Evolutionary conservation across 2,329 filamentous ascomycete species (phyloP).

Genomic region (Claviceps pazoutovae): DNA sequence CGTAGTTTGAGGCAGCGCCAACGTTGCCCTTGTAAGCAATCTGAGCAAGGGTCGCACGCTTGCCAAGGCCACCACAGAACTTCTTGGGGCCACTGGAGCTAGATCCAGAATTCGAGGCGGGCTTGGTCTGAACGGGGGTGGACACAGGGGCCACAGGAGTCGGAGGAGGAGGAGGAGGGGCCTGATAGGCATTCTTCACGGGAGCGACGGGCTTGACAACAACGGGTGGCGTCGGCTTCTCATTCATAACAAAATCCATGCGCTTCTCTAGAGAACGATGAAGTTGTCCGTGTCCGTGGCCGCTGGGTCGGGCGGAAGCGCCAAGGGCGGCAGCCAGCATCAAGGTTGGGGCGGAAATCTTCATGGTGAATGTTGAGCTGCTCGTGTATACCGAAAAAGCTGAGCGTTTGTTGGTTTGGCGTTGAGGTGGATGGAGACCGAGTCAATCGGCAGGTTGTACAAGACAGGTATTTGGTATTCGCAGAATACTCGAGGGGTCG

Average conservation of each 20-base stretch:
- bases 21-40: slow-evolving; percentile 35
- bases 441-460: slow-evolving; percentile 2
- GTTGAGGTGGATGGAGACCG: background rate
- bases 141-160: background rate
- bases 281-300: slow-evolving; percentile 21
- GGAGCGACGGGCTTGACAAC: slow-evolving; percentile 7
- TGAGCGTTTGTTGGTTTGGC: background rate
- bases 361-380: slow-evolving; percentile 20
- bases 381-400: background rate
- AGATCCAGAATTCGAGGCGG: slow-evolving; percentile 8
- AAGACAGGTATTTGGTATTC: slow-evolving; percentile 4
- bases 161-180: background rate
- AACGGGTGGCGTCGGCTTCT: slow-evolving; percentile 15
- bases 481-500: slow-evolving; percentile 7
- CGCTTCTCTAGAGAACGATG: slow-evolving; percentile 19
- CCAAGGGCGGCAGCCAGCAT: slow-evolving; percentile 27
- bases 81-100: slow-evolving; percentile 10
- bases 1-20: slow-evolving; percentile 26
- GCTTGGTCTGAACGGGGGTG: background rate
- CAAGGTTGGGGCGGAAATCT: slow-evolving; percentile 24
- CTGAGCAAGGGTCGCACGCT: slow-evolving; percentile 32
- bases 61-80: slow-evolving; percentile 24
- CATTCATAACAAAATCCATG: slow-evolving; percentile 21
- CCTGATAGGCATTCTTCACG: background rate
- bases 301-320: slow-evolving; percentile 27